Base-by-base conservation (phyloP, 768 basidiomycete genomes). In the Tulasnella calospora region DNA sequence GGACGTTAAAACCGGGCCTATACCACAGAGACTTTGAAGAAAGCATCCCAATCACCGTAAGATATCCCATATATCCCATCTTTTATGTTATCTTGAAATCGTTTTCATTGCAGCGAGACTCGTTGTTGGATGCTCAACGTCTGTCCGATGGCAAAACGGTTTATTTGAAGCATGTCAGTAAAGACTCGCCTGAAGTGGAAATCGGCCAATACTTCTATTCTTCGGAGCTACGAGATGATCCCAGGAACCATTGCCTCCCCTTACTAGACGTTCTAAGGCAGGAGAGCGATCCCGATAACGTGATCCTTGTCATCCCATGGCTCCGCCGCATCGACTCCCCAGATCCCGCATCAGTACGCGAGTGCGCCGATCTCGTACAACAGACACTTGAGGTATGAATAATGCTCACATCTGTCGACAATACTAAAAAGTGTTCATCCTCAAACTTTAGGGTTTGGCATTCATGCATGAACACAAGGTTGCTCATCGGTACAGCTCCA, bases 331-430 rank as follows among this genome's bases (percentile, higher is more conserved):
- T 40, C 38, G 38, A 40, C 10, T 40, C 38, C 38, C 38, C 38
- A 10, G 27, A 33, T 23, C 77, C 71, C 17, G 77, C 46, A 27
- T 72, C 76, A 15, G 57, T 77, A 21, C 35, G 38, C 21, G 76
- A 77, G 61, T 77, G 67, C 38, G 67, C 69, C 5, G 71, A 73
- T 35, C 46, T 78, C 17, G 47, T 78, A 13, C 38, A 73, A 35
- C 77, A 78, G 70, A 78, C 77, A 7, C 77, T 78, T 27, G 77
- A 78, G 47, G 77, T 78, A n/a, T 19, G 77, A 21, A 41, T 6
- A 8, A 21, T 13, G 46, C 3, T 41, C 41, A 19, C n/a, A 47
- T 1, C n/a, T 23, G 8, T 55, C 10, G 46, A 17, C 38, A 9
- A 19, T 51, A 46, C 19, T 36, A 19, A 7, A 2, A n/a, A 30